phyloP scores from a whole-genome alignment of 2,329 filamentous ascomycete species.

The Aureobasidium subglaciale region DNA sequence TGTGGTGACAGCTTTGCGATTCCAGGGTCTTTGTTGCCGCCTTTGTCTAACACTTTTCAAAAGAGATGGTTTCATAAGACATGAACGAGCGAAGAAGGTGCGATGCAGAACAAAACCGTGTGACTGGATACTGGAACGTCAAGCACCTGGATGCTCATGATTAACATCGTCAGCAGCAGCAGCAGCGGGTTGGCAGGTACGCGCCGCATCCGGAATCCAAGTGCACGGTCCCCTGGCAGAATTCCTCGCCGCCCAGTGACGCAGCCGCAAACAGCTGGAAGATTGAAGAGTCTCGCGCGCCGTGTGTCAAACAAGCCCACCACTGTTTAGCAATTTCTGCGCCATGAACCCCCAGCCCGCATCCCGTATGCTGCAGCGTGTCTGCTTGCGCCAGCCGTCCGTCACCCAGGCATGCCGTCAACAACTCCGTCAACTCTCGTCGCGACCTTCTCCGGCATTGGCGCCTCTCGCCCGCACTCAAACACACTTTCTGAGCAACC shows the following conservation, averaged over 20 bases:
- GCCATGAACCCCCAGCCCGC: not conserved
- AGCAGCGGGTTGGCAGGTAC: not conserved
- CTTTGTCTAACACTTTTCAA: not conserved
- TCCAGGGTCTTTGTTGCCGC: not conserved
- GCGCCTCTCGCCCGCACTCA: constrained; percentile 18
- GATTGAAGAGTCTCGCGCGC: not conserved
- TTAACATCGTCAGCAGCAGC: not conserved
- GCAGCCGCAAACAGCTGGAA: constrained; percentile 3
- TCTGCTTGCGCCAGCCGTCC: not conserved
- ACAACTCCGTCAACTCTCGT: constrained; percentile 4
- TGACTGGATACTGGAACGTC: not conserved
- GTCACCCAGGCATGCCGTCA: not conserved
- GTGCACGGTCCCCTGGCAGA: constrained; percentile 3
- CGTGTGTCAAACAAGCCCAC: no score
- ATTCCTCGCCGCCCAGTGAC: constrained; percentile 9
- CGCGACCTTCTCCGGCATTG: constrained; percentile 9
- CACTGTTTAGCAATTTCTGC: not conserved
- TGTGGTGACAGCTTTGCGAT: constrained; percentile 10
- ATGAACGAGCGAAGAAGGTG: not conserved
- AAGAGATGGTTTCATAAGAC: no score
- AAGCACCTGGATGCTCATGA: not conserved
- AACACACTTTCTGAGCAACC: constrained; percentile 6
- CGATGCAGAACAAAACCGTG: not conserved
- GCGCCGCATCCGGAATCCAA: constrained; percentile 2
- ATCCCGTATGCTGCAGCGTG: not conserved